Percentiles rank a stretch among this genome's conserved stretches.
Conservation (phyloP, 2,329 filamentous ascomycete genomes). For the Hansfordia pulvinata region DNA sequence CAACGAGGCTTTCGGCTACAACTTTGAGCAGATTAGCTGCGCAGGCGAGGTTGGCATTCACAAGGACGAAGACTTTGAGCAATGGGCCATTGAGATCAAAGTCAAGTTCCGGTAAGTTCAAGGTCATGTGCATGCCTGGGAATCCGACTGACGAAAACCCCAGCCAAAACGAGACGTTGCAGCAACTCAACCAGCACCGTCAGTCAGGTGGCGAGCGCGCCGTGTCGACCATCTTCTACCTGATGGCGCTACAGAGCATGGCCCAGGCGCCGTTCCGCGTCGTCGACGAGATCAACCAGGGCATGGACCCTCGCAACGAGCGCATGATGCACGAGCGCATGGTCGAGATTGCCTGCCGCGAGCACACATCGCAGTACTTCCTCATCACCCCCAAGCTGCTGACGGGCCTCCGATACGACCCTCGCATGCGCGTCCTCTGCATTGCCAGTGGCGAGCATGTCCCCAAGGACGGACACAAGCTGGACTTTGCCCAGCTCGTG, state of each 20-base stretch:
- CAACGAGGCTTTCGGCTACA: conserved; percentile 81
- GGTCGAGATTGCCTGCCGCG: conserved; percentile 89
- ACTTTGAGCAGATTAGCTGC: conserved; percentile 88
- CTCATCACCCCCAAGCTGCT: conserved; percentile 95
- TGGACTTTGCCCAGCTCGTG: conserved; percentile 35
- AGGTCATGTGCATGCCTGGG: neutral
- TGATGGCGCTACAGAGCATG: conserved; percentile 92
- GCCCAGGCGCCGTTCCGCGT: conserved; percentile 93
- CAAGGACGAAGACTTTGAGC: conserved; percentile 87
- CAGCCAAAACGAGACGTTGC: conserved; percentile 69
- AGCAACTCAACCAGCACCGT: conserved; percentile 77
- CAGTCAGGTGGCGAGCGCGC: conserved; percentile 94
- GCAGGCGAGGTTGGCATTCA: conserved; percentile 79
- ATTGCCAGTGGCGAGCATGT: conserved; percentile 80
- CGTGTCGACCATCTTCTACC: conserved; percentile 95
- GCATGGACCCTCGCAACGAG: conserved; percentile 98
- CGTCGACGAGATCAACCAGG: conserved; percentile 98
- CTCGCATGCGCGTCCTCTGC: conserved; percentile 83
- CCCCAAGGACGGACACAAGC: conserved; percentile 35
- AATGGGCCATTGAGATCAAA: conserved; percentile 86
- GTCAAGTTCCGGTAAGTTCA: conserved; percentile 79
- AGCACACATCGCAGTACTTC: conserved; percentile 78
- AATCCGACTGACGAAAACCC: conserved; percentile 1
- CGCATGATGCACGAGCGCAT: conserved; percentile 96
- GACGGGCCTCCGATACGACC: conserved; percentile 71